Evolutionary conservation across 192 early-diverging fungal species (phyloP), one percentile per base, ranked within the genome.

Genomic region (Backusella circina): DNA sequence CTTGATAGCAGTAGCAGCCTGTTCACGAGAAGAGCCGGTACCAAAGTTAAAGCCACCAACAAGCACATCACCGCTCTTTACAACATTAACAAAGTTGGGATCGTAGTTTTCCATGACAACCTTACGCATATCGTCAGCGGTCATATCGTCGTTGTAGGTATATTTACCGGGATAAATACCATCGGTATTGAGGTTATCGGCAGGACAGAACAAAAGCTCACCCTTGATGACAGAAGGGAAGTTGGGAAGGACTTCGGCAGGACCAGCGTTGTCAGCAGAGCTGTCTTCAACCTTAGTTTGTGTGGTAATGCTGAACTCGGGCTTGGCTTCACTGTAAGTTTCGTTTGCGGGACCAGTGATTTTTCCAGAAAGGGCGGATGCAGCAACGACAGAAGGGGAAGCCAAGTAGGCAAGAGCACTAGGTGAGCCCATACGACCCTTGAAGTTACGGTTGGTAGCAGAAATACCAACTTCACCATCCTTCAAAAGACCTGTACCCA

Each of bases 81-180:
- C 89, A 57, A 90, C 74, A 35, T 83, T 82, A 23, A 91, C 87
- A 79, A 99, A 99, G 13, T 88, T 81, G 32, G 93, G 90, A 81
- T 99, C 98, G 81, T 99, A 99, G 82, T 99, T 99, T 81, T 97
- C 95, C 98, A 99, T 99, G 54, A 94, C 98, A 1, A 99, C 95
- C 80, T 92, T 85, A 54, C 90, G 90, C 98, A 99, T 99, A 33
- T 90, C 87, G 65, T 95, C 95, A 7, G 90, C 87, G 9, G 91
- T 88, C 79, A 99, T 90, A 75, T 98, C 95, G 79, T 99, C 98
- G 77, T 95, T 91, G 79, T 99, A 99, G 3, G 97, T 99, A 86
- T 98, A 99, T 79, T 97, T 97, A 47, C 98, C 97, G 5, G 98
- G 95, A 77, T 99, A 99, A 70, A 98, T 98, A 37, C 95, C 98